These are phyloP conservation scores for Rhodamnia argentea DNA, from an alignment of 345 rosid genomes.

Conservation along the genomic window DNA sequence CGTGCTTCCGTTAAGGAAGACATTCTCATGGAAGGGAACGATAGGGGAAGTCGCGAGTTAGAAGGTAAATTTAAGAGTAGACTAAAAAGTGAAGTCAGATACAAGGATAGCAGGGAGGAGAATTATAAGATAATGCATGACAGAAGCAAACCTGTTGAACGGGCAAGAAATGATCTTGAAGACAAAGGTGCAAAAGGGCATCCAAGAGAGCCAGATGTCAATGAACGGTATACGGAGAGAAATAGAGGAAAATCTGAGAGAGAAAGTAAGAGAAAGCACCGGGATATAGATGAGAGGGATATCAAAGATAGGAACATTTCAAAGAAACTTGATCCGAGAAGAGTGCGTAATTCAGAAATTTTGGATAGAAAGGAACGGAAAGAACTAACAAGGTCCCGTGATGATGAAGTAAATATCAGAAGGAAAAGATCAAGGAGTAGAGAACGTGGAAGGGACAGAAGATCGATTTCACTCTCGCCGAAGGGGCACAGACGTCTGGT, in stretches of 20 bases:
- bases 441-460: constrained; percentile 42
- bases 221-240: constrained; percentile 24
- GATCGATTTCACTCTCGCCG: constrained; percentile 47
- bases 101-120: constrained; percentile 4
- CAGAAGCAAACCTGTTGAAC: constrained; percentile 22
- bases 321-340: constrained; percentile 36
- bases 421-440: constrained; percentile 65
- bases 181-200: constrained; percentile 31
- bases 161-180: constrained; percentile 16
- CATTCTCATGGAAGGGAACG: not conserved
- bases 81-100: constrained; percentile 13
- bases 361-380: constrained; percentile 39
- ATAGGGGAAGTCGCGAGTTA: constrained; percentile 12
- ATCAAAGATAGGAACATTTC: constrained; percentile 22
- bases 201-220: constrained; percentile 32
- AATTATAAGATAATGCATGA: constrained; percentile 11
- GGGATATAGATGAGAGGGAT: constrained; percentile 29
- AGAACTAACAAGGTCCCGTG: constrained; percentile 37
- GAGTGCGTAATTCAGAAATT: constrained; percentile 29
- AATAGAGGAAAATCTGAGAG: constrained; percentile 28
- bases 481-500: constrained; percentile 32
- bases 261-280: constrained; percentile 41
- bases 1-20: constrained; percentile 12
- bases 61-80: constrained; percentile 34
- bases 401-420: constrained; percentile 39